Base-by-base conservation (phyloP, 2,329 filamentous ascomycete genomes). In the Diaporthe citri region DNA sequence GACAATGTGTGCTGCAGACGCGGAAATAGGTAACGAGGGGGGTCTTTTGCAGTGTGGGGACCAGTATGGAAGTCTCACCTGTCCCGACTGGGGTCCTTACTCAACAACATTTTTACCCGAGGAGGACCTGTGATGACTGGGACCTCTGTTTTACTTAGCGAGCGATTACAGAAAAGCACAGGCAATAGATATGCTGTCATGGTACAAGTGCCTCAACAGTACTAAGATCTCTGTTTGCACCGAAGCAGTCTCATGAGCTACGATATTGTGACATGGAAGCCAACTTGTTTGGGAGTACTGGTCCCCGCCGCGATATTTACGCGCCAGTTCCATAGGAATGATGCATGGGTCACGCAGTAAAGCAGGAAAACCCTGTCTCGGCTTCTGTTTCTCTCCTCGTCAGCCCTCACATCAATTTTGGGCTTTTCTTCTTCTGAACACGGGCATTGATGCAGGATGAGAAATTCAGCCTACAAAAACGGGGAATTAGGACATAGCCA, bases 21-120 rank as follows among this genome's bases (percentile, higher is more conserved):
- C 39, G 10, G 46, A 71, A 4, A 56, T 75, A 15, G 74, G 74
- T 2, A 75, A 75, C 34, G 48, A 59, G 17, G 71, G 13, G 7
- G 74, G 74, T 3, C 41, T 56, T 8, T 55, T 75, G 9, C 43
- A 64, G 39, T 75, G 74, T 43, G 66, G 71, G 9, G 31, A 31
- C 4, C 46, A 17, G 6, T 70, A 43, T 22, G 74, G 62, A 39
- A 41, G n/a, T 22, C 48, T 48, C 8, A 43, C 57, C 22, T 75
- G 74, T 28, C 64, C 64, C 15, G 64, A 55, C 2, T 69, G 64
- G 64, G 64, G 64, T 2, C 64, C 64, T 2, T 25, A 69, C 34
- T 69, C 64, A 4, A 69, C 25, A 8, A 69, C 46, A 8, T 69
- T 69, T 15, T n/a, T 55, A 17, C 34, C 48, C 2, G n/a, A 69